Conservation (phyloP, 495 filamentous ascomycete genomes). For the Penicillium alfredii region DNA sequence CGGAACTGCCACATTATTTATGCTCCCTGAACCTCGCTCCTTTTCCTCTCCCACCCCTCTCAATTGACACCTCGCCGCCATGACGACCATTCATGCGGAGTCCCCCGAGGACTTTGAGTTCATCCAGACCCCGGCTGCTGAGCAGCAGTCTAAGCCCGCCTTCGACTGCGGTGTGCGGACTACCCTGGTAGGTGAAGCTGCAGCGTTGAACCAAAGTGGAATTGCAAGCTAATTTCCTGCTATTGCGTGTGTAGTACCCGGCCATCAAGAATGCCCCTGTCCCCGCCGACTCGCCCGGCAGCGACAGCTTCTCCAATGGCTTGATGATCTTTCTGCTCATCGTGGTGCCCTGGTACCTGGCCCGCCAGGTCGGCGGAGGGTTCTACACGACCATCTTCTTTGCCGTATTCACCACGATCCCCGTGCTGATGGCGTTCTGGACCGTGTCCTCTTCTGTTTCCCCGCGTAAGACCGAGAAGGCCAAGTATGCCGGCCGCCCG, state of each 20-base stretch:
- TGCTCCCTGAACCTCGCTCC: slow-evolving; percentile 15
- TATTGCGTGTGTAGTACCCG: slow-evolving; percentile 43
- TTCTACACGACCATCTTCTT: slow-evolving; percentile 54
- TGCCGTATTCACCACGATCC: slow-evolving; percentile 50
- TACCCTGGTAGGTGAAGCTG: slow-evolving; percentile 24
- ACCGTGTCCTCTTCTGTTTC: slow-evolving; percentile 50
- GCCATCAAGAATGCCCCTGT: slow-evolving; percentile 60
- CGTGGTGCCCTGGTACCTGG: slow-evolving; percentile 47
- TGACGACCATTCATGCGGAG: slow-evolving; percentile 46
- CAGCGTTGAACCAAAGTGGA: too few species aligned
- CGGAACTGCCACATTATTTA: slow-evolving; percentile 27
- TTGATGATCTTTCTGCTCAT: slow-evolving; percentile 48
- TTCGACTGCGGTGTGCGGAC: slow-evolving; percentile 27
- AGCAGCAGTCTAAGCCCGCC: slow-evolving; percentile 32
- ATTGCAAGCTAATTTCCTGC: too few species aligned
- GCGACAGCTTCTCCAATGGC: slow-evolving; percentile 52
- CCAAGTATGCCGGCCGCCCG: slow-evolving; percentile 61
- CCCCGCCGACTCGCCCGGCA: slow-evolving; percentile 56
- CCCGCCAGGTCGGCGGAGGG: slow-evolving; percentile 50
- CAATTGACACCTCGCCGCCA: slow-evolving; percentile 26
- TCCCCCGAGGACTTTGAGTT: slow-evolving; percentile 62
- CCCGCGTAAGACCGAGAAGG: slow-evolving; percentile 56
- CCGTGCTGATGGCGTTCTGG: slow-evolving; percentile 55
- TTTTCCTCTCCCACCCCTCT: slow-evolving; percentile 18
- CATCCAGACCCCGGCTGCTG: slow-evolving; percentile 56